These are phyloP conservation scores for Phascolomyces articulosus DNA, from an alignment of 371 early-diverging fungal species.

Conservation along the genomic window DNA sequence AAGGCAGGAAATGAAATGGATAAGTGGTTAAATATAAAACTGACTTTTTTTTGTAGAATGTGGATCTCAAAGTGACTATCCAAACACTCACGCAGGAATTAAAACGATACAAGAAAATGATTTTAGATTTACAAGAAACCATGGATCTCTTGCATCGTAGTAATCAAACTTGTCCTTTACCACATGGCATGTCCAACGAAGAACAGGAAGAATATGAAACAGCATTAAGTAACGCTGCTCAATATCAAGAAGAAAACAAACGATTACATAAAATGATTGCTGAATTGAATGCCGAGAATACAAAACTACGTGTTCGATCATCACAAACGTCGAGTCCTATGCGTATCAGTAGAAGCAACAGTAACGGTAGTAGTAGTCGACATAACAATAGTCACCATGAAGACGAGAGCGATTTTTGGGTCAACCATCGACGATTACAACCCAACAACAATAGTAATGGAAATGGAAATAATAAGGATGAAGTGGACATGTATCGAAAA, in stretches of 20 bases:
- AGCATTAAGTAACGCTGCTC: constrained; percentile 33
- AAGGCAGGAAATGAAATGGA: not conserved
- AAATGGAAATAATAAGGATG: constrained; percentile 3
- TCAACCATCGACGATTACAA: constrained; percentile 7
- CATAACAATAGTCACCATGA: constrained; percentile 9
- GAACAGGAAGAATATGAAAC: constrained; percentile 49
- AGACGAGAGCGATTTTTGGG: constrained; percentile 12
- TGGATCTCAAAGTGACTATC: constrained; percentile 55
- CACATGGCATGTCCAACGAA: constrained; percentile 57
- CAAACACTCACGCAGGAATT: constrained; percentile 51
- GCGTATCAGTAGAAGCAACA: constrained; percentile 10
- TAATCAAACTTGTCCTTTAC: constrained; percentile 44
- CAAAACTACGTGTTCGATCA: constrained; percentile 26
- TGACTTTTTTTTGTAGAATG: constrained; percentile 37
- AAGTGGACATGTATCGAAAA: constrained; percentile 18
- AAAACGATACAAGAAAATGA: constrained; percentile 53
- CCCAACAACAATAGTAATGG: not conserved
- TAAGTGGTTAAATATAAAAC: not conserved
- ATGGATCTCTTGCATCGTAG: constrained; percentile 44
- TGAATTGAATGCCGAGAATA: constrained; percentile 41
- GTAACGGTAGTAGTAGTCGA: constrained; percentile 20
- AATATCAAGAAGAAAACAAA: constrained; percentile 41
- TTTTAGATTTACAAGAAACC: constrained; percentile 46
- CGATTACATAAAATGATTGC: constrained; percentile 34
- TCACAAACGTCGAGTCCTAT: constrained; percentile 23